Conservation (phyloP, 441 rosid species). For the Croton laevigatus region DNA sequence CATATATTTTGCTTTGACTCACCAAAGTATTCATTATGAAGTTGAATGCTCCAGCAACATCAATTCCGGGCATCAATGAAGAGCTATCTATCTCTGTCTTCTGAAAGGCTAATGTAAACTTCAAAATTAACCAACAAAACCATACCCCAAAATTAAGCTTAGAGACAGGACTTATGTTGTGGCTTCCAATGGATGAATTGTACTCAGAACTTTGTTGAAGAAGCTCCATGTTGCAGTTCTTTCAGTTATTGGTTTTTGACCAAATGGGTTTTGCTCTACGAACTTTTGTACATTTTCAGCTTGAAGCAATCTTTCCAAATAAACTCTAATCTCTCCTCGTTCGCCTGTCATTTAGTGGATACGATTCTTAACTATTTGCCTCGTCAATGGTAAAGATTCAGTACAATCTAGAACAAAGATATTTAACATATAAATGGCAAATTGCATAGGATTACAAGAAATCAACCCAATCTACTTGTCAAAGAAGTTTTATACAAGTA, state of each 20-base stretch:
- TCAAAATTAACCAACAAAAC: constrained; percentile 1
- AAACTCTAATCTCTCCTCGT: constrained; percentile 64
- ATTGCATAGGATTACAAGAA: neutral
- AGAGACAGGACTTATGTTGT: neutral
- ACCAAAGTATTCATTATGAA: neutral
- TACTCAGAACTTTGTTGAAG: constrained; percentile 40
- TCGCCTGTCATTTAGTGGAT: constrained; percentile 40
- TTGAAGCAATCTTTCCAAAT: constrained; percentile 52
- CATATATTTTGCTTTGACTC: neutral
- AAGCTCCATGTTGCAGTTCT: constrained; percentile 55
- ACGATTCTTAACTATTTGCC: neutral
- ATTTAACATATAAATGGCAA: neutral
- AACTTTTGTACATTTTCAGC: constrained; percentile 59
- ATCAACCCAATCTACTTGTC: too few species aligned
- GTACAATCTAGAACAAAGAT: neutral
- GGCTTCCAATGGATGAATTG: constrained; percentile 16
- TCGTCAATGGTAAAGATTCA: neutral
- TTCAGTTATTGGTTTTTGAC: constrained; percentile 61
- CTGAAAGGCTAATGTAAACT: neutral
- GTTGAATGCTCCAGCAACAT: neutral
- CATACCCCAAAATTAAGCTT: neutral
- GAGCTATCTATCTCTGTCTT: neutral
- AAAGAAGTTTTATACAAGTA: too few species aligned
- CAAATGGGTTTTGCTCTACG: constrained; percentile 63
- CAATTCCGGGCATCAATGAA: neutral